Evolutionary conservation across 2,329 filamentous ascomycete genomes (phyloP), one percentile per base, ranked within the genome.

Genomic region (Neonectria sp.): DNA sequence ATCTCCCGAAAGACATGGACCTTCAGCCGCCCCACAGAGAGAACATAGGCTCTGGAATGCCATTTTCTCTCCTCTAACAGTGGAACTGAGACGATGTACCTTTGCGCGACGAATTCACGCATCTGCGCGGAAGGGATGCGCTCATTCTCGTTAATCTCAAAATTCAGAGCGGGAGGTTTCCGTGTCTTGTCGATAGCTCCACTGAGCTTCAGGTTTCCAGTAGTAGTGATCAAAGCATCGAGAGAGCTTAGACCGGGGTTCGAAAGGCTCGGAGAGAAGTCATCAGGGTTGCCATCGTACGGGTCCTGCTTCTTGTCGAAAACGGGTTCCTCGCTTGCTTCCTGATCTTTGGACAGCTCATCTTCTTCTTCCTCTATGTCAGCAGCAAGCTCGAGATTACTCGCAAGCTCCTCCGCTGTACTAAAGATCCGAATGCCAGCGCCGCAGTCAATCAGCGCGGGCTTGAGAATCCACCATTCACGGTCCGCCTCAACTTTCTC

Each of bases 381-480:
- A 21, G 79, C 80, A 17, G 74, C 79, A 0, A 81, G 76, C 48
- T 82, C 80, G 0, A 82, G 74, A 11, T 79, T 74, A 27, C 75
- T 70, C 2, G 79, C 79, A 0, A 82, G 70, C 45, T 82, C 80
- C 0, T 80, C 77, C 12, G 78, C 66, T 0, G 80, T 82, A 31
- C 80, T 82, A 62, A 82, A 82, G 9, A 82, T 74, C 0, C 80
- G 75, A n/a, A 82, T 82, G 0, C 80, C 80, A 9, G 79, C 77
- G 1, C 80, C 81, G n/a, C 80, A 82, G 25, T 82, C 81, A 11
- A 82, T 76, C 66, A 82, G 70, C 0, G 81, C 80, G 2, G 80
- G 80, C 56, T 82, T 82, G 4, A 82, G 60, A 27, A 82, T 82
- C 81, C 80, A 82, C 80, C 81, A 82, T 35, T 81, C 76, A 1